A percentile compares a stretch with the other conserved stretches of the same genome.
These are phyloP conservation scores for Lathyrus sativus DNA, from an alignment of 306 rosid genomes.

Conservation along the genomic window DNA sequence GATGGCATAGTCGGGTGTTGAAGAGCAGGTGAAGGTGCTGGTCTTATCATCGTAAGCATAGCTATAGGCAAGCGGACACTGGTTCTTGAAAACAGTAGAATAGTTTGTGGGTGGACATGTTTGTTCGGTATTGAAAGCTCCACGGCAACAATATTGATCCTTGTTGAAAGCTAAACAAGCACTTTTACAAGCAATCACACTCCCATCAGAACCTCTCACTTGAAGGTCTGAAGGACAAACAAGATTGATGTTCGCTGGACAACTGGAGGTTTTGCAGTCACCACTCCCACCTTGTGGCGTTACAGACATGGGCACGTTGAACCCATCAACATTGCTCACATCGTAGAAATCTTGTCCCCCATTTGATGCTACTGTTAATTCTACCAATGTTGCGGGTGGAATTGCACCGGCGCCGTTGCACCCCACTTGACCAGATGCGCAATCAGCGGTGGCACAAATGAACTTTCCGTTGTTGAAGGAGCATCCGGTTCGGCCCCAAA, in stretches of 20 bases:
- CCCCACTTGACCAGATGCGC: no score
- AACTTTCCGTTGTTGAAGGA: no score
- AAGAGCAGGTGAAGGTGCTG: constrained; percentile 55
- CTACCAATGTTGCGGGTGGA: no score
- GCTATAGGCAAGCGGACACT: constrained; percentile 73
- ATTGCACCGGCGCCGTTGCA: no score
- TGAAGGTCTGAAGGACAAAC: constrained; percentile 49
- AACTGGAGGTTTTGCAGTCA: constrained; percentile 37
- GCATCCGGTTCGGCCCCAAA: no score
- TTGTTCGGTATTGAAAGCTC: not conserved
- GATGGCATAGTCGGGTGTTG: constrained; percentile 48
- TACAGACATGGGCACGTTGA: no score
- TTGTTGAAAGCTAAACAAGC: constrained; percentile 56
- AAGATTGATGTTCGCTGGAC: constrained; percentile 39
- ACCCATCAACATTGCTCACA: no score
- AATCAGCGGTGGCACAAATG: no score
- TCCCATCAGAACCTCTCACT: constrained; percentile 37
- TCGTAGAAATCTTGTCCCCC: no score
- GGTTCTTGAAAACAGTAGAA: constrained; percentile 48
- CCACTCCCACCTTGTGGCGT: constrained; percentile 28
- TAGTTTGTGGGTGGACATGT: constrained; percentile 54
- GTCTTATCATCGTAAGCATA: constrained; percentile 59
- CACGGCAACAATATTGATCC: constrained; percentile 58
- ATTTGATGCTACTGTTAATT: no score
- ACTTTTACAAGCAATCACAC: constrained; percentile 63